Evolutionary conservation across 345 rosid species (phyloP).

Genomic region (Pugionium cornutum): DNA sequence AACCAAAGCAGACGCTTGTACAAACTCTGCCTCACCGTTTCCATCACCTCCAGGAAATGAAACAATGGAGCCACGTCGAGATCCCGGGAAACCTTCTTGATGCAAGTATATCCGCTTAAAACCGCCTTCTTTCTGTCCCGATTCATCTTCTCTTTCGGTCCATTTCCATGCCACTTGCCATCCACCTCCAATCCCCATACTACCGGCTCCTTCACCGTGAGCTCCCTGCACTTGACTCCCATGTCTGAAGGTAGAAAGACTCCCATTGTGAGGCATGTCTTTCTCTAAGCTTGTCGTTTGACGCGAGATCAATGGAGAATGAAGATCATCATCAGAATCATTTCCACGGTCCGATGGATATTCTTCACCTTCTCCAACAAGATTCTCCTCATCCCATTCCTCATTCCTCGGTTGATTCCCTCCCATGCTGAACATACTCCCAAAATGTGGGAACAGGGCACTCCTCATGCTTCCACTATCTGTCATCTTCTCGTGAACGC

Average conservation of each 20-base stretch:
- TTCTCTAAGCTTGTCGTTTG: slow-evolving; percentile 78
- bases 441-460: slow-evolving; percentile 84
- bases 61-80: slow-evolving; percentile 68
- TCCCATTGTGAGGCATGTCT: slow-evolving; percentile 58
- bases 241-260: slow-evolving; percentile 55
- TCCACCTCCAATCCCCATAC: slow-evolving; percentile 86
- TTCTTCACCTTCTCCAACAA: slow-evolving; percentile 66
- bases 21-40: slow-evolving; percentile 53
- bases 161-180: slow-evolving; percentile 99
- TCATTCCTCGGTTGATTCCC: slow-evolving; percentile 70
- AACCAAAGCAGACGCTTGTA: slow-evolving; percentile 91
- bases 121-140: slow-evolving; percentile 78
- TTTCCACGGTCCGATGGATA: slow-evolving; percentile 63
- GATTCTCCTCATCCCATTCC: slow-evolving; percentile 92
- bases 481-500: slow-evolving; percentile 81
- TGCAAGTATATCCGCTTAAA: slow-evolving; percentile 85
- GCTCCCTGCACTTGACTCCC: slow-evolving; percentile 62
- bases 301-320: slow-evolving; percentile 90
- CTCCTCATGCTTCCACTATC: slow-evolving; percentile 92
- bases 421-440: slow-evolving; percentile 96
- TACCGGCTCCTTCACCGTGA: slow-evolving; percentile 53
- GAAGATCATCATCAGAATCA: slow-evolving; percentile 75
- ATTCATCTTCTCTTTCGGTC: slow-evolving; percentile 68
- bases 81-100: slow-evolving; percentile 63
- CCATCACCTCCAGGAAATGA: slow-evolving; percentile 62